These are phyloP conservation scores for Zopfia rhizophila DNA, from an alignment of 2,329 filamentous ascomycete species.

Conservation along the genomic window DNA sequence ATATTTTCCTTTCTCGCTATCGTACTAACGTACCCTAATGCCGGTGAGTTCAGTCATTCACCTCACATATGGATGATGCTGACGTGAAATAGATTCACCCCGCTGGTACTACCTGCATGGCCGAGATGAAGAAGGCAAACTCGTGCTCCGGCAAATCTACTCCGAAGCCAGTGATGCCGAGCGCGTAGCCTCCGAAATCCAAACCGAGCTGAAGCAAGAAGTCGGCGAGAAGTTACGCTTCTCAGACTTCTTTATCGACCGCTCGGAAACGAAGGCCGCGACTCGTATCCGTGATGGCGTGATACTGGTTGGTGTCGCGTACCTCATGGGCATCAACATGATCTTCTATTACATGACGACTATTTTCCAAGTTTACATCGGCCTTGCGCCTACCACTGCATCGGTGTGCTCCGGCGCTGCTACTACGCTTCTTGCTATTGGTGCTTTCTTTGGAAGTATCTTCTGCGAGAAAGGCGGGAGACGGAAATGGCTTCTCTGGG, in stretches of 20 bases:
- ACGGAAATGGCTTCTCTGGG: constrained; percentile 40
- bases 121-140: constrained; percentile 30
- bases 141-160: constrained; percentile 33
- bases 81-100: constrained; percentile 12
- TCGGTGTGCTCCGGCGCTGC: constrained; percentile 36
- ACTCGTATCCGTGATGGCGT: constrained; percentile 47
- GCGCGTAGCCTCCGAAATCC: constrained; percentile 22
- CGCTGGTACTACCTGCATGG: constrained; percentile 41
- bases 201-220: constrained; percentile 24
- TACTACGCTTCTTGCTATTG: constrained; percentile 37
- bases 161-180: constrained; percentile 19
- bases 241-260: constrained; percentile 33
- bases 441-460: constrained; percentile 32
- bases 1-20: constrained; percentile 37
- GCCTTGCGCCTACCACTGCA: constrained; percentile 30
- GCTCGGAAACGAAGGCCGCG: constrained; percentile 32
- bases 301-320: constrained; percentile 54
- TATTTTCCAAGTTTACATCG: constrained; percentile 50
- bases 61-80: neutral
- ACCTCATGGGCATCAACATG: constrained; percentile 55
- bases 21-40: constrained; percentile 32
- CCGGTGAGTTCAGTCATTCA: constrained; percentile 26
- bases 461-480: constrained; percentile 39
- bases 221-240: constrained; percentile 28
- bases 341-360: constrained; percentile 56